Base-by-base conservation (phyloP, 108 stramenopile genomes). In the Nitzschia putrida region DNA sequence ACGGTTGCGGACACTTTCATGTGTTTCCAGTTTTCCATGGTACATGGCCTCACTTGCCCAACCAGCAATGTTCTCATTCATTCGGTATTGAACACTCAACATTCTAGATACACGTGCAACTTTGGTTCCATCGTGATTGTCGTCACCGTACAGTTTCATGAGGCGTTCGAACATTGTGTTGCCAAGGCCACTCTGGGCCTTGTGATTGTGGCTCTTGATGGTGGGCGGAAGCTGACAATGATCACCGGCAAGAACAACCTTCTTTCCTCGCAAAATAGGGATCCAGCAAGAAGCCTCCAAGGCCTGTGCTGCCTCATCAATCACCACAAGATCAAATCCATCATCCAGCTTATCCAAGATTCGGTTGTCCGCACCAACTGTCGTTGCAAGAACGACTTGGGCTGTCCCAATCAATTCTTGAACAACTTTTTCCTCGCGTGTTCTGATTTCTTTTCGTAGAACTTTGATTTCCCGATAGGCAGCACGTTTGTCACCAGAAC, bases 221-320 rank as follows among this genome's bases (percentile, higher is more conserved):
- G 97, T 98, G 26, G 99, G 99, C 34, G 99, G 96, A 38, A 99
- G 81, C 83, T 99, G 99, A 56, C 86, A 85, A 79, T 99, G 99
- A 77, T 99, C 99, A 16, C 91, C 91, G 0, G 98, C 98, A 26
- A 99, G 81, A 12, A 99, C 91, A 10, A 94, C 79, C 44, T 85
- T 74, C 58, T 73, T 72, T 11, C 95, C 96, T 29, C 86, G 74
- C 25, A 97, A 76, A 21, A 92, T 83, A 8, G 93, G 94, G 68
- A 95, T 92, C 97, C 98, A 98, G 66, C 96, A 97, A 8, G 92
- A 89, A 16, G 94, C 94, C 61, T 99, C 98, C 63, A 98, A 66
- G 12, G 95, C 95, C 77, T 98, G 97, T 10, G 98, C 99, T 8
- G 97, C 98, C 73, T 99, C 99, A 69, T 99, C 99, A 65, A 99